Evolutionary conservation across 2,329 filamentous ascomycete genomes (phyloP).

Genomic region (Colletotrichum australisinense): DNA sequence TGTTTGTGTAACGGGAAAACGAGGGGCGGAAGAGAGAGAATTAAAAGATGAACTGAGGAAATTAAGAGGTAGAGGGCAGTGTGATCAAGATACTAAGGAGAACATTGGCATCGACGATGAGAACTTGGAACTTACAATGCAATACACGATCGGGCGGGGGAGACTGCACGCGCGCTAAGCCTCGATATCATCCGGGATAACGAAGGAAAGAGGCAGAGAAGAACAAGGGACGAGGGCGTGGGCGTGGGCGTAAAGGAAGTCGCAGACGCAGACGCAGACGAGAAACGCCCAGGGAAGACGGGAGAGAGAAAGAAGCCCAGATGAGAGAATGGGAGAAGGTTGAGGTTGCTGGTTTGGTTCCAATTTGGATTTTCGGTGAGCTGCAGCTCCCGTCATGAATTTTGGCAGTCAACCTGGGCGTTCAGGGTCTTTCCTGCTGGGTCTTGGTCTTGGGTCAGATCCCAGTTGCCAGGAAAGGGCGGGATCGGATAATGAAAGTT

Average conservation of each 20-base stretch:
- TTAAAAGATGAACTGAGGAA: neutral
- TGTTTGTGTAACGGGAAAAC: neutral
- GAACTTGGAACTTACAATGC: conserved; percentile 31
- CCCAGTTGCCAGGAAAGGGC: neutral
- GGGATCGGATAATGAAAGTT: conserved; percentile 17
- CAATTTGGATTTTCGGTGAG: neutral
- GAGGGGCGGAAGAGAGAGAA: neutral
- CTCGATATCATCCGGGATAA: conserved; percentile 34
- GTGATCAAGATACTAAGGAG: neutral
- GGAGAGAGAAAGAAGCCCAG: neutral
- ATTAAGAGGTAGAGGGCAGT: neutral
- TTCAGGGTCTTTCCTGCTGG: neutral
- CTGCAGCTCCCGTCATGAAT: neutral
- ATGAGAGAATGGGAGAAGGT: neutral
- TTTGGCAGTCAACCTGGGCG: neutral
- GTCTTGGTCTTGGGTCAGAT: neutral
- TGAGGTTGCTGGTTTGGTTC: neutral
- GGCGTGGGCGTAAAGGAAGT: neutral
- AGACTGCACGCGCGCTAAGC: conserved; percentile 17
- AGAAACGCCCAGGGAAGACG: conserved; percentile 16
- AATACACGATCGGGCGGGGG: conserved; percentile 25
- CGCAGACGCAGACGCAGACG: neutral
- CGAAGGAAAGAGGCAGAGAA: neutral
- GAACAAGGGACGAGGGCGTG: neutral
- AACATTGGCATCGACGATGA: neutral